These are phyloP conservation scores for Alternaria sp. DNA, from an alignment of 2,329 filamentous ascomycete genomes.

Conservation along the genomic window DNA sequence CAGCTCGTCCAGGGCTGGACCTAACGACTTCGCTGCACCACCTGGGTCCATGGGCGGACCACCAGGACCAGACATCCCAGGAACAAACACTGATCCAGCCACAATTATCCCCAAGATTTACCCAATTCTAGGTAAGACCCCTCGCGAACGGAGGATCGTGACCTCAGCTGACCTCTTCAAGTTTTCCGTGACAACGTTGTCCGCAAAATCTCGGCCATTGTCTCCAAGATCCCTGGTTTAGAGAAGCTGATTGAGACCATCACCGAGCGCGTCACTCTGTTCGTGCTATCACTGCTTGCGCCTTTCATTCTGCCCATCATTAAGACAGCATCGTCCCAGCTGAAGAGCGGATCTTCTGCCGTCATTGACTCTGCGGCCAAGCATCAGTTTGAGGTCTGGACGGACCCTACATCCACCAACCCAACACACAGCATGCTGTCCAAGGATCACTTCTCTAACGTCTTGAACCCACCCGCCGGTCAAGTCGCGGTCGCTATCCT, in stretches of 20 bases:
- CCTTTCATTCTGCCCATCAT: constrained; percentile 94
- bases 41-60: constrained; percentile 54
- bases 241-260: constrained; percentile 92
- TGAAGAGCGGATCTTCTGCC: constrained; percentile 84
- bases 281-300: constrained; percentile 87
- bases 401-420: constrained; percentile 55
- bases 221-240: constrained; percentile 90
- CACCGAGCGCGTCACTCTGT: constrained; percentile 88
- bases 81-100: constrained; percentile 76
- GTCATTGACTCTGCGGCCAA: constrained; percentile 62
- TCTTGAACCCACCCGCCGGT: constrained; percentile 58
- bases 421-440: constrained; percentile 60
- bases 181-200: constrained; percentile 94
- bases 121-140: constrained; percentile 69
- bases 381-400: constrained; percentile 60
- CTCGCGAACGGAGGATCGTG: neutral
- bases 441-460: constrained; percentile 61
- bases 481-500: constrained; percentile 65
- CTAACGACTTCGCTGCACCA: constrained; percentile 48
- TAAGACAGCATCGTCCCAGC: constrained; percentile 78
- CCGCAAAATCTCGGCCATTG: constrained; percentile 80
- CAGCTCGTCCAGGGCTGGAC: constrained; percentile 46
- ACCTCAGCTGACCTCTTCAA: neutral
- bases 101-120: constrained; percentile 73
- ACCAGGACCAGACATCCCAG: constrained; percentile 66